Percentiles rank a stretch among this genome's conserved stretches.
phyloP scores from a whole-genome alignment of 1,284 basidiomycete genomes.

The Cryptococcus neoformans region DNA sequence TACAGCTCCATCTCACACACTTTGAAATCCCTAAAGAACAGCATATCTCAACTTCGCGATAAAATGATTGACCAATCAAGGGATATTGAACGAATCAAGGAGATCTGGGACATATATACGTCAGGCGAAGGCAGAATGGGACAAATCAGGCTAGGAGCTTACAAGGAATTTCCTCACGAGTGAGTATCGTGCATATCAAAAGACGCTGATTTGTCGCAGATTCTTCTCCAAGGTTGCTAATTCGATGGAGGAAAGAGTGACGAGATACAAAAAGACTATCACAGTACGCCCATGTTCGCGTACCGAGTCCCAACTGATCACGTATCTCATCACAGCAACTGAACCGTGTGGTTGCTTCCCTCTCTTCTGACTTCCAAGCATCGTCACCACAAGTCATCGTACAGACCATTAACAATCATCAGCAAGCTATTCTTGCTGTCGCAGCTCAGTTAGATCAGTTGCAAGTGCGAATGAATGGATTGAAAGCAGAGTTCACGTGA shows the following conservation, averaged over 20 bases:
- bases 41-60: constrained; percentile 26
- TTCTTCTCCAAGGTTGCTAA: constrained; percentile 34
- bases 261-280: constrained; percentile 39
- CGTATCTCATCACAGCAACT: constrained; percentile 26
- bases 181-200: constrained; percentile 10
- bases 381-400: constrained; percentile 42
- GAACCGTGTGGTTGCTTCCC: constrained; percentile 29
- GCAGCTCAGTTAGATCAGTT: constrained; percentile 40
- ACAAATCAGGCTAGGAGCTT: constrained; percentile 27
- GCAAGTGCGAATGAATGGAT: constrained; percentile 31
- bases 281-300: constrained; percentile 15
- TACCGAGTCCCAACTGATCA: not conserved
- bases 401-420: constrained; percentile 45
- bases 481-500: constrained; percentile 32
- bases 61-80: constrained; percentile 30
- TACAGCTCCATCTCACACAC: constrained; percentile 33
- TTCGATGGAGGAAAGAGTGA: constrained; percentile 34
- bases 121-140: constrained; percentile 34
- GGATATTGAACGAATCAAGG: constrained; percentile 35
- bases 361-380: constrained; percentile 26
- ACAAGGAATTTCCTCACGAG: constrained; percentile 44
- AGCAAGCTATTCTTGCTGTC: constrained; percentile 36
- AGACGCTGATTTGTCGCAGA: constrained; percentile 9
- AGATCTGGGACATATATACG: constrained; percentile 40
- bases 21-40: constrained; percentile 24